Base-by-base conservation (phyloP, 805 yeast genomes). In the Candida dajiaensis region DNA sequence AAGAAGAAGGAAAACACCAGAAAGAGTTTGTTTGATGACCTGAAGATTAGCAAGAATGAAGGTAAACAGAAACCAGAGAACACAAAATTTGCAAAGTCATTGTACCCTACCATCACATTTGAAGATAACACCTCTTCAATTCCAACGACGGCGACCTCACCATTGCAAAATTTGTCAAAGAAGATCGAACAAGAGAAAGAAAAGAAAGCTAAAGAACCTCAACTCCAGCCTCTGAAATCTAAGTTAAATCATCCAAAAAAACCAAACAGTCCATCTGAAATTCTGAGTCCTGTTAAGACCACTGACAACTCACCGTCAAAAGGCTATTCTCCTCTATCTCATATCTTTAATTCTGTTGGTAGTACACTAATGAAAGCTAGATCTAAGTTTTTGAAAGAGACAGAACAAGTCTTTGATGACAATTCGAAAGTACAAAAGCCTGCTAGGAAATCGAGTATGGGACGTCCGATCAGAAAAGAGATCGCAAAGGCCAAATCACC, bases 241-340 rank as follows among this genome's bases (percentile, higher is more conserved):
- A 41, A 41, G 19, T 42, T 49, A 12, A 42, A 28, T 3, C 36
- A 40, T 12, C 44, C 47, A 3, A 35, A 42, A 13, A 45, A 18
- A 9, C 23, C 18, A 12, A n/a, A 41, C 20, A 38, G 42, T 9
- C 49, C 46, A 15, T 11, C 25, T 11, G 45, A 49, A 23, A 47
- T 46, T 12, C 41, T 46, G n/a, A 49, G 53, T 26, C 54, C 56
- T 9, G 13, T 28, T 15, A 38, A 38, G 18, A 25, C 26, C 19
- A 18, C 8, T 6, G 19, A 15, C 2, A 3, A 12, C 9, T 44
- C 54, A 3, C 50, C 55, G 12, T 21, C 26, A 8, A 44, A 44
- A 18, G 35, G 45, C 5, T 36, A 50, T n/a, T 60, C 64, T 2
- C 64, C 63, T 9, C 35, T 60, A 3, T 55, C 62, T 9, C 52